Percentiles rank a stretch among this genome's conserved stretches.
Evolutionary conservation across 805 yeast species (phyloP).

Genomic region (Candida anglica): DNA sequence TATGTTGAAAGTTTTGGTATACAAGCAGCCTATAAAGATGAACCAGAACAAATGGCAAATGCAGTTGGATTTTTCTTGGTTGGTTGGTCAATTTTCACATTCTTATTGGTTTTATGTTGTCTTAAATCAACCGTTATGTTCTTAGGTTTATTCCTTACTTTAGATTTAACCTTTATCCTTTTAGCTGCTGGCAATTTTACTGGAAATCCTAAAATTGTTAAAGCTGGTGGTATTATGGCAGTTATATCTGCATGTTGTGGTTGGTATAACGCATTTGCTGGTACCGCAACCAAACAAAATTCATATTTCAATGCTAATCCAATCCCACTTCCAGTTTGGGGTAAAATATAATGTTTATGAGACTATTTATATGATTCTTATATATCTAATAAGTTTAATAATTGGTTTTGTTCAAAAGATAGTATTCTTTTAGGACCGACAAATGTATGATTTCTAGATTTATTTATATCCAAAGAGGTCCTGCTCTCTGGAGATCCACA

Average conservation of each 20-base stretch:
- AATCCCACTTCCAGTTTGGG: constrained; percentile 17
- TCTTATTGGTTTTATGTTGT: constrained; percentile 52
- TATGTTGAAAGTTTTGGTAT: constrained; percentile 56
- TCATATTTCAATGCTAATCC: constrained; percentile 19
- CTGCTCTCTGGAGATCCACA: too few relatives aligned
- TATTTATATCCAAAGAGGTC: too few relatives aligned
- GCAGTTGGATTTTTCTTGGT: constrained; percentile 56
- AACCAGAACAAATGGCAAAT: constrained; percentile 39
- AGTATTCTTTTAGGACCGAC: constrained; percentile 30
- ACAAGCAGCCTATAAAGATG: constrained; percentile 40
- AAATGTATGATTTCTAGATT: too few relatives aligned
- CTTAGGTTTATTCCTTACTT: constrained; percentile 48
- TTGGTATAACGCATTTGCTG: constrained; percentile 24
- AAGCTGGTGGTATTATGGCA: constrained; percentile 23
- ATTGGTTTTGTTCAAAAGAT: constrained; percentile 51
- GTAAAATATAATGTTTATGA: background rate
- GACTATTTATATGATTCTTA: background rate
- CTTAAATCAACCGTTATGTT: constrained; percentile 48
- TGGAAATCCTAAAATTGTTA: constrained; percentile 10
- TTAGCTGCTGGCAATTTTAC: constrained; percentile 51
- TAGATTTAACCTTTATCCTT: constrained; percentile 52
- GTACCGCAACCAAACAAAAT: constrained; percentile 20
- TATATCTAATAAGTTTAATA: constrained; percentile 42
- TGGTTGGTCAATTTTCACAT: constrained; percentile 65
- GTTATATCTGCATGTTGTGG: constrained; percentile 19